These are phyloP conservation scores for Penicillium hordei DNA, from an alignment of 2,329 filamentous ascomycete species.

Conservation along the genomic window DNA sequence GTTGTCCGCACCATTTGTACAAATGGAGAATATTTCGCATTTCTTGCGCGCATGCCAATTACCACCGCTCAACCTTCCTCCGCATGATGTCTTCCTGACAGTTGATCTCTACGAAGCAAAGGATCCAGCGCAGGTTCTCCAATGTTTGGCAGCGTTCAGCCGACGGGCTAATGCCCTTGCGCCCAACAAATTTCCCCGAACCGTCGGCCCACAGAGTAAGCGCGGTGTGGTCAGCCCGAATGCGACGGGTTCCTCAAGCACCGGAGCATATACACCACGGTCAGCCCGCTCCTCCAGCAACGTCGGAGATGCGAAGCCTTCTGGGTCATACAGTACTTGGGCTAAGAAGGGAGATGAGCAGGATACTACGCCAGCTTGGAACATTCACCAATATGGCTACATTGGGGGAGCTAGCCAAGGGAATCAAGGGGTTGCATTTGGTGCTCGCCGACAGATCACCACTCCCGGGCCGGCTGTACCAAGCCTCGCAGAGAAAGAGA, in stretches of 20 bases:
- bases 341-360: constrained; percentile 80
- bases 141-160: constrained; percentile 90
- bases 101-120: constrained; percentile 96
- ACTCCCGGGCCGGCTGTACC: constrained; percentile 76
- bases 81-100: constrained; percentile 94
- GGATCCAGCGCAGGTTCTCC: constrained; percentile 91
- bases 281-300: constrained; percentile 54
- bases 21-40: constrained; percentile 99
- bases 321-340: constrained; percentile 76
- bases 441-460: constrained; percentile 88
- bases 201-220: constrained; percentile 71
- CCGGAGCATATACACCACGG: constrained; percentile 42
- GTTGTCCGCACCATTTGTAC: constrained; percentile 94
- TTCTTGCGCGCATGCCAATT: constrained; percentile 87
- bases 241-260: constrained; percentile 58
- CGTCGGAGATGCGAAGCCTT: constrained; percentile 56
- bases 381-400: constrained; percentile 97
- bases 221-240: constrained; percentile 64
- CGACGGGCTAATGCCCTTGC: constrained; percentile 75
- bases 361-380: constrained; percentile 87
- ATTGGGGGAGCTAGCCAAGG: constrained; percentile 97
- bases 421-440: constrained; percentile 90
- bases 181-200: constrained; percentile 69
- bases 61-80: constrained; percentile 79
- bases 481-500: constrained; percentile 80